These are phyloP conservation scores for Cryomyces antarcticus DNA, from an alignment of 495 filamentous ascomycete species.

Conservation along the genomic window DNA sequence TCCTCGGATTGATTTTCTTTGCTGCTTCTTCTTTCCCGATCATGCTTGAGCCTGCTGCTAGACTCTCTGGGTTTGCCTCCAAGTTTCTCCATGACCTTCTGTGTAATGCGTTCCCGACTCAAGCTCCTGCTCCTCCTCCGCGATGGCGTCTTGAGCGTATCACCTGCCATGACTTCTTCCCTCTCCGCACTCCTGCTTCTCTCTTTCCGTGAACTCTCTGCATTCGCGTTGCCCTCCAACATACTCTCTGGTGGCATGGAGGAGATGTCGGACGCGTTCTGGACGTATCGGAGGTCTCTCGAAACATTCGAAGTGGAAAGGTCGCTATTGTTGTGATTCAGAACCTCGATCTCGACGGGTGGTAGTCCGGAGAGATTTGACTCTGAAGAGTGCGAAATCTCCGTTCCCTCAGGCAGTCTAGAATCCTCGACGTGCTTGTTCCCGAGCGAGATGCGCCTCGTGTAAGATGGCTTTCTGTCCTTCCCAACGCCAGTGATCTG, in stretches of 20 bases:
- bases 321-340: slow-evolving; percentile 33
- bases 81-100: slow-evolving; percentile 49
- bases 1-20: slow-evolving; percentile 19
- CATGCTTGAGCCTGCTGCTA: slow-evolving; percentile 29
- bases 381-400: slow-evolving; percentile 57
- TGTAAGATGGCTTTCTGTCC: slow-evolving; percentile 42
- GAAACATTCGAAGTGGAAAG: slow-evolving; percentile 26
- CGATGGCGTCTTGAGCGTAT: slow-evolving; percentile 43
- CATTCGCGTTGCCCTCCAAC: slow-evolving; percentile 37
- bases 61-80: slow-evolving; percentile 24
- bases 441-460: slow-evolving; percentile 39
- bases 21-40: slow-evolving; percentile 28
- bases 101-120: slow-evolving; percentile 50
- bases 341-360: slow-evolving; percentile 72
- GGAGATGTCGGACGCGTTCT: slow-evolving; percentile 61
- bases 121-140: slow-evolving; percentile 49
- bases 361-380: slow-evolving; percentile 44
- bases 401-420: slow-evolving; percentile 23
- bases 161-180: slow-evolving; percentile 20
- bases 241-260: slow-evolving; percentile 83
- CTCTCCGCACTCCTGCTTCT: slow-evolving; percentile 38
- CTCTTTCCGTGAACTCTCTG: slow-evolving; percentile 23
- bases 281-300: slow-evolving; percentile 33
- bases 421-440: slow-evolving; percentile 32
- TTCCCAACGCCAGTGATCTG: slow-evolving; percentile 61